phyloP scores from a whole-genome alignment of 495 filamentous ascomycete genomes.

The Neurospora sublineolata region DNA sequence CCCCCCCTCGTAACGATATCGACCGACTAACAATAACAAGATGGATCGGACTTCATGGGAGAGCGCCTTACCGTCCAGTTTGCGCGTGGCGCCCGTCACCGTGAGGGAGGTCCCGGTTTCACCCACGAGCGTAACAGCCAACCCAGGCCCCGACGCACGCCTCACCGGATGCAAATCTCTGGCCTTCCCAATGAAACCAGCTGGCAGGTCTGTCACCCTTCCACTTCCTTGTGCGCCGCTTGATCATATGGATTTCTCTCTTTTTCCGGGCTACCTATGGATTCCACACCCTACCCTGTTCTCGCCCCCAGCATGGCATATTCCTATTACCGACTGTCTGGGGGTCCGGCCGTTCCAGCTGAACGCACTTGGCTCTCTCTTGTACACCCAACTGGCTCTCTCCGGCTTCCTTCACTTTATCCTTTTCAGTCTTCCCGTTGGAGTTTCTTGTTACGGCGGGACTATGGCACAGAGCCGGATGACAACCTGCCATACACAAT shows the following conservation, averaged over 20 bases:
- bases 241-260: conserved; percentile 20
- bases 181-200: conserved; percentile 96
- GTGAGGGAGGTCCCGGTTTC: conserved; percentile 51
- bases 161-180: conserved; percentile 92
- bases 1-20: conserved; percentile 12
- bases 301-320: background rate
- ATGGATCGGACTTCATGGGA: conserved; percentile 96
- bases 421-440: conserved; percentile 14
- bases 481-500: conserved; percentile 11
- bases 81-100: conserved; percentile 83
- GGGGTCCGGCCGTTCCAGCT: background rate
- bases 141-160: conserved; percentile 87
- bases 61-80: conserved; percentile 95
- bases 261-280: background rate
- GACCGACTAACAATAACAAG: conserved; percentile 44
- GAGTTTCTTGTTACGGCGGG: conserved; percentile 10
- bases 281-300: background rate
- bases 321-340: background rate
- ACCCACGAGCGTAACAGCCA: conserved; percentile 60
- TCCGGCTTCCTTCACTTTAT: background rate
- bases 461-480: conserved; percentile 3
- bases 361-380: background rate
- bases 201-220: conserved; percentile 94
- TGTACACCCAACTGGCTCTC: background rate
- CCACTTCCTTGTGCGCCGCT: conserved; percentile 44